Evolutionary conservation across 2,329 filamentous ascomycete genomes (phyloP).

Genomic region (Colletotrichum falcatum): DNA sequence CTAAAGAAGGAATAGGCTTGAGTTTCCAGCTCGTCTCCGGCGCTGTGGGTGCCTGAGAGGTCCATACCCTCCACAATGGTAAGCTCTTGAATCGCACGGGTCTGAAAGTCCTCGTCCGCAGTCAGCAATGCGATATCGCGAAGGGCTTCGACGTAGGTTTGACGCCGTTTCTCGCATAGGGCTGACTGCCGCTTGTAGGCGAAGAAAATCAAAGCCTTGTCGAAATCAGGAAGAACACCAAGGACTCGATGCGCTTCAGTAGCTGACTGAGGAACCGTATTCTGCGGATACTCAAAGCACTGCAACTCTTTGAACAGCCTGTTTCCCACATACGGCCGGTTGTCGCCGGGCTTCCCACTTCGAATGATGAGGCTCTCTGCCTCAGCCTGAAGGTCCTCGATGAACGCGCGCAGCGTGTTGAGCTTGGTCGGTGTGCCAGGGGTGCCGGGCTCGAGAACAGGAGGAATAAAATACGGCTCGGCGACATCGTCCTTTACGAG

Average conservation of each 20-base stretch:
- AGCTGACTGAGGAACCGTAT: conserved; percentile 6
- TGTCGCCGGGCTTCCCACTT: conserved; percentile 41
- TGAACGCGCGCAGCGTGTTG: conserved; percentile 59
- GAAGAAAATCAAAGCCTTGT: conserved; percentile 35
- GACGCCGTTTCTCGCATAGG: conserved; percentile 32
- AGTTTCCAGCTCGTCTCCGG: conserved; percentile 33
- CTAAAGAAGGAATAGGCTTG: conserved; percentile 38
- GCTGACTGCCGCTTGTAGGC: conserved; percentile 34
- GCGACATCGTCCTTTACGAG: conserved; percentile 55
- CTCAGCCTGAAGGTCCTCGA: conserved; percentile 63
- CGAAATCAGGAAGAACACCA: conserved; percentile 39
- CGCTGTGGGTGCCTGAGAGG: not conserved
- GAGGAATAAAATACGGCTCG: conserved; percentile 53
- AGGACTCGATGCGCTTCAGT: conserved; percentile 28
- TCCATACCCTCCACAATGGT: conserved; percentile 32
- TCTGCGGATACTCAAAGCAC: conserved; percentile 37
- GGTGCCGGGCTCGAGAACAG: conserved; percentile 47
- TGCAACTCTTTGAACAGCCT: conserved; percentile 35
- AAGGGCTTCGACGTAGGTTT: conserved; percentile 31
- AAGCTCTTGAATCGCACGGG: conserved; percentile 34
- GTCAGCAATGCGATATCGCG: conserved; percentile 29
- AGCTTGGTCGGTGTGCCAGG: conserved; percentile 50
- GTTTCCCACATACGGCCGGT: conserved; percentile 2
- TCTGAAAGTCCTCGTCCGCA: conserved; percentile 37
- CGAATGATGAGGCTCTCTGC: conserved; percentile 56